These are phyloP conservation scores for Wickerhamiella kurtzmanii DNA, from an alignment of 805 yeast species.

Conservation along the genomic window DNA sequence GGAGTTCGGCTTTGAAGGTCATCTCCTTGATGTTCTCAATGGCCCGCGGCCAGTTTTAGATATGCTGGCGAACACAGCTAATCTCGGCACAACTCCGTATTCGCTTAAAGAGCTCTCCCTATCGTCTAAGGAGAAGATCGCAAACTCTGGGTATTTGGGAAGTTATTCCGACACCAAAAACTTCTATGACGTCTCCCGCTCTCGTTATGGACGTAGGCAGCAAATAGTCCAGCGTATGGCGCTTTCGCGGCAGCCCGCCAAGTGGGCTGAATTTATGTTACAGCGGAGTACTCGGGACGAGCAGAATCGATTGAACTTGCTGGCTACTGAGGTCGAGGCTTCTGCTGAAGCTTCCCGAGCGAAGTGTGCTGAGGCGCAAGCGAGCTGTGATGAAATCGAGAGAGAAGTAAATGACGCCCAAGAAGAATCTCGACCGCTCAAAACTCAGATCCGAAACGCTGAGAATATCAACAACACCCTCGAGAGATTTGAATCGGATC, in stretches of 20 bases:
- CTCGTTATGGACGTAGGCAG: neutral
- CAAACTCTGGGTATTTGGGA: neutral
- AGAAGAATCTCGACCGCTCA: neutral
- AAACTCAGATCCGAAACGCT: neutral
- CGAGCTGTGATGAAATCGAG: no score
- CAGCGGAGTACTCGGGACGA: neutral
- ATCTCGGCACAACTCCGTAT: slow-evolving; percentile 48
- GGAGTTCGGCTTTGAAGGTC: slow-evolving; percentile 65
- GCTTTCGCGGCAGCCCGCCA: neutral
- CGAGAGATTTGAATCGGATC: no score
- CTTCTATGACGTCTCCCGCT: neutral
- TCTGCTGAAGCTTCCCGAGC: no score
- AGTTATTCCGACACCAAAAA: neutral
- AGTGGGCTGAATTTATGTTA: neutral
- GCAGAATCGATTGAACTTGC: neutral
- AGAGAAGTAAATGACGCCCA: neutral
- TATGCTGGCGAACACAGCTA: slow-evolving; percentile 1
- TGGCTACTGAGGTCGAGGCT: neutral
- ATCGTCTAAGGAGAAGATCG: neutral
- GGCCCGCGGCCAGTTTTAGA: slow-evolving; percentile 64
- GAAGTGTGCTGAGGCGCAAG: no score
- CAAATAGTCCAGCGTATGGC: neutral
- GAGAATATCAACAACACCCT: no score
- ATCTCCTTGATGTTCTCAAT: slow-evolving; percentile 48
- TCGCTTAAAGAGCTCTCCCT: slow-evolving; percentile 30